phyloP scores from a whole-genome alignment of 139 green algal genomes.

The Pleodorina starrii region DNA sequence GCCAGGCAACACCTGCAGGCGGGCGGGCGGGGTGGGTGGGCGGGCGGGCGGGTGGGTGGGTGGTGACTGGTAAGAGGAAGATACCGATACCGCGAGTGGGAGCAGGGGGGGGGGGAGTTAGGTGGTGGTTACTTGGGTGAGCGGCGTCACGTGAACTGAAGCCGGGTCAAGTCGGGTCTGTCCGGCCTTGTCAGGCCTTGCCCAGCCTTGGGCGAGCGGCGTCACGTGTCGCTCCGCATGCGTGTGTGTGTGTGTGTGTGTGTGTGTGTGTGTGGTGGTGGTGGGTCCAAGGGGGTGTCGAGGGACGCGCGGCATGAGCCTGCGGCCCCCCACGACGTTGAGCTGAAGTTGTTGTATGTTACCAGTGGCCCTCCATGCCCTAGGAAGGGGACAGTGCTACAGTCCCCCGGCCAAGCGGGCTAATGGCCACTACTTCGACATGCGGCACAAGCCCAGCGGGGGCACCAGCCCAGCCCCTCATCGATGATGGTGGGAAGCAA shows the following conservation, averaged over 20 bases:
- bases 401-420: background rate
- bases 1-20: constrained; percentile 14
- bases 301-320: too few relatives aligned
- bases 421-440: background rate
- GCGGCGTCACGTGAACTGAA: background rate
- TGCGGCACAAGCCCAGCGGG: background rate
- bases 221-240: too few relatives aligned
- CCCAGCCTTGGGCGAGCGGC: too few relatives aligned
- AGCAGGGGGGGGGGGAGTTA: background rate
- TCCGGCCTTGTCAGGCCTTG: too few relatives aligned
- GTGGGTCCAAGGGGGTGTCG: too few relatives aligned
- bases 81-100: background rate
- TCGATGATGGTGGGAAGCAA: background rate
- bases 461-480: background rate
- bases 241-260: too few relatives aligned
- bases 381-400: background rate
- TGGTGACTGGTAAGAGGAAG: background rate
- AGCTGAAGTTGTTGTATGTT: too few relatives aligned
- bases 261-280: too few relatives aligned
- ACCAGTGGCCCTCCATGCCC: too few relatives aligned
- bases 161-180: background rate
- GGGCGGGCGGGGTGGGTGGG: background rate
- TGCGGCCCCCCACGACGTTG: too few relatives aligned
- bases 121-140: background rate
- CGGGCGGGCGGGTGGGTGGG: background rate